Percentiles rank a stretch among this genome's conserved stretches.
These are phyloP conservation scores for Mycena albidolilacea DNA, from an alignment of 768 basidiomycete species.

Conservation along the genomic window DNA sequence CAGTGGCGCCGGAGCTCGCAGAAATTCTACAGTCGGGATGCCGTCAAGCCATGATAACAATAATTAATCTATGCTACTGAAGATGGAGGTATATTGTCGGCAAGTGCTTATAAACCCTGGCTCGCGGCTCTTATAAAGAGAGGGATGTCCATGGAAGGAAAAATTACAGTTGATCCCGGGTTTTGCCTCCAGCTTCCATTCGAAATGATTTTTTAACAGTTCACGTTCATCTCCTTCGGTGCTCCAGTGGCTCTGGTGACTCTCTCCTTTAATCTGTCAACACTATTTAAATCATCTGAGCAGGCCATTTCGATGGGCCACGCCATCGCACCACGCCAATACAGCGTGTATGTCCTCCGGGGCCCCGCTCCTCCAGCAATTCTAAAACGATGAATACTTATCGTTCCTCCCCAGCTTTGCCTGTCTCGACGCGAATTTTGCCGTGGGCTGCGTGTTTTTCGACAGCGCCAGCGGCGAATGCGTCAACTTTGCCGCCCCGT, in stretches of 20 bases:
- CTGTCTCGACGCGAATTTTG: slow-evolving; percentile 13
- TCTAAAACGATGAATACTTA: slow-evolving; percentile 15
- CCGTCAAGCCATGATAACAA: too few species aligned
- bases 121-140: slow-evolving; percentile 12
- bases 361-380: not conserved
- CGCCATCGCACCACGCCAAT: not conserved
- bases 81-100: too few species aligned
- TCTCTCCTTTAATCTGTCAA: not conserved
- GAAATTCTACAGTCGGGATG: not conserved
- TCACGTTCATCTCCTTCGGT: not conserved
- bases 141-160: slow-evolving; percentile 4
- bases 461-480: slow-evolving; percentile 20
- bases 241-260: not conserved
- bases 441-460: not conserved
- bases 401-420: slow-evolving; percentile 6
- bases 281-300: not conserved
- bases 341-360: slow-evolving; percentile 8
- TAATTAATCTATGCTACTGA: too few species aligned
- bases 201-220: not conserved
- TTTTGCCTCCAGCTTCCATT: slow-evolving; percentile 2
- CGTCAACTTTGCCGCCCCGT: slow-evolving; percentile 20
- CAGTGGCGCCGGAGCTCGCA: not conserved
- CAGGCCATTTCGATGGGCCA: slow-evolving; percentile 6
- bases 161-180: not conserved
- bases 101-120: too few species aligned